Evolutionary conservation across 2,329 filamentous ascomycete species (phyloP).

Genomic region (Botryotinia narcissicola): DNA sequence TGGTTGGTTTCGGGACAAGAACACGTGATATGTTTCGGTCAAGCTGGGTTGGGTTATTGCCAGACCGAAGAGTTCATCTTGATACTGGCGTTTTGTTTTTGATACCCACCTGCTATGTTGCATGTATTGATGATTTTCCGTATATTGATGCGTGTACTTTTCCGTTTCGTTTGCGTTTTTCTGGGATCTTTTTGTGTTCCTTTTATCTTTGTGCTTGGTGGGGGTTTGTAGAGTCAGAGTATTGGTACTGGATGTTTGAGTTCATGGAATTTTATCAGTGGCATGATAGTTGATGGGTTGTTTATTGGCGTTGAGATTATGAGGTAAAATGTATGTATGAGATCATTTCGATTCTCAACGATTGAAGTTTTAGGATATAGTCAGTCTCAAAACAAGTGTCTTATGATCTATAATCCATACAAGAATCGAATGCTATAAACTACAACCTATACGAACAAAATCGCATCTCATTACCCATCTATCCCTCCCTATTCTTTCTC

Average conservation of each 20-base stretch:
- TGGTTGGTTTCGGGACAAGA: neutral
- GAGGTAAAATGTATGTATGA: neutral
- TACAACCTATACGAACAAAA: no score
- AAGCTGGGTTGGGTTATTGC: neutral
- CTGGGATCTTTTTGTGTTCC: neutral
- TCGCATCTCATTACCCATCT: neutral
- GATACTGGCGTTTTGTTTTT: neutral
- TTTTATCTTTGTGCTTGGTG: neutral
- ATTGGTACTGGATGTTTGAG: neutral
- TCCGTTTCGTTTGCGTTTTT: neutral
- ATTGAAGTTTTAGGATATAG: neutral
- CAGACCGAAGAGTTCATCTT: neutral
- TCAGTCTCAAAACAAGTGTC: neutral
- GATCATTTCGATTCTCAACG: neutral
- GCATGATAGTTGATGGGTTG: no score
- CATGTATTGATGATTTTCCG: neutral
- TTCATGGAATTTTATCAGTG: no score
- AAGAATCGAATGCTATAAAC: no score
- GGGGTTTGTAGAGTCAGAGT: neutral
- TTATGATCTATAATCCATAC: neutral
- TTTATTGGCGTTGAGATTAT: neutral
- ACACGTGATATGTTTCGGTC: neutral
- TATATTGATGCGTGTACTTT: neutral
- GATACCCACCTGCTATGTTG: rapidly evolving
- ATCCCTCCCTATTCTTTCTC: no score